phyloP scores from a whole-genome alignment of 306 rosid species.

The Ormosia emarginata region DNA sequence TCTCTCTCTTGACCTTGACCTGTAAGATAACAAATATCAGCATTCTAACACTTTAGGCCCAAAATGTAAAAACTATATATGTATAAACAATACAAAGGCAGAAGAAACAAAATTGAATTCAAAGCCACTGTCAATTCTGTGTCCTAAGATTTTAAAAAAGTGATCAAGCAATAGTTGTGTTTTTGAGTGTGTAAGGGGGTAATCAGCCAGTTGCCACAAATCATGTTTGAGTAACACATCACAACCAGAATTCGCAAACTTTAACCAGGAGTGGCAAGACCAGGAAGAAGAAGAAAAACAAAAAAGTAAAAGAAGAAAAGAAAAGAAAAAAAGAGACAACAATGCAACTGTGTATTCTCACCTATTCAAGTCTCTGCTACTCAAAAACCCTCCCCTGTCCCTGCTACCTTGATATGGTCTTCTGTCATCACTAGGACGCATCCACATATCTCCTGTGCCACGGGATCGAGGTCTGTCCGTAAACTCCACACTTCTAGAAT shows the following conservation, averaged over 20 bases:
- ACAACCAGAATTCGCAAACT: neutral
- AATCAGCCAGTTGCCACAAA: neutral
- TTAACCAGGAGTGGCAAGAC: neutral
- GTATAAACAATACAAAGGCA: neutral
- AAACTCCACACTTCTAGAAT: conserved; percentile 61
- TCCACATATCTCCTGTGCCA: conserved; percentile 73
- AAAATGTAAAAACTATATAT: neutral
- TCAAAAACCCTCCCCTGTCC: conserved; percentile 78
- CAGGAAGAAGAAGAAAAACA: neutral
- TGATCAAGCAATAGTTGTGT: neutral
- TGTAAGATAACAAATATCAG: conserved; percentile 28
- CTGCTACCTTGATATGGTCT: conserved; percentile 63
- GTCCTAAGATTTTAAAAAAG: neutral
- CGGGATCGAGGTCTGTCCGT: conserved; percentile 77
- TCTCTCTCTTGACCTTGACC: conserved; percentile 43
- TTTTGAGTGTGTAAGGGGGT: neutral
- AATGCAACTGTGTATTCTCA: conserved; percentile 29
- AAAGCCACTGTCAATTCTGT: neutral
- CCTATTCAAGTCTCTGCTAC: conserved; percentile 73
- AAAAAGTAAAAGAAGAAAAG: neutral
- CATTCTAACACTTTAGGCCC: neutral
- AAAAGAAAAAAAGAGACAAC: neutral
- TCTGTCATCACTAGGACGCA: conserved; percentile 69
- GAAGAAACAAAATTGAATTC: neutral
- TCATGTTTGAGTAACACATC: neutral